phyloP scores from a whole-genome alignment of 768 basidiomycete genomes.

The Amanita brunnescens region DNA sequence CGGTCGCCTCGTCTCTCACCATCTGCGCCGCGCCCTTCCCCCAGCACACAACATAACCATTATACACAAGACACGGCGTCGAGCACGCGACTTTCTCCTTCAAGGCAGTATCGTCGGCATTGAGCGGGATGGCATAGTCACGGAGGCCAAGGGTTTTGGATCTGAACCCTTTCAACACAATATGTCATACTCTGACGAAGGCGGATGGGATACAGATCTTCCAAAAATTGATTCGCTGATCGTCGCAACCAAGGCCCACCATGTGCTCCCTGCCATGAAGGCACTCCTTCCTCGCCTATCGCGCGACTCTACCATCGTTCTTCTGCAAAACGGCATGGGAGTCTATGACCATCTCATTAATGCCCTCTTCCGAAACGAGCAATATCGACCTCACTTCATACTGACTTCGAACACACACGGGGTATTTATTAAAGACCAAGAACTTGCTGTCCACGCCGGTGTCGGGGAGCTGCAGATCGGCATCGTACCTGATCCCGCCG shows the following conservation, averaged over 20 bases:
- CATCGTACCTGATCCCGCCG: slow-evolving; percentile 59
- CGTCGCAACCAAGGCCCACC: slow-evolving; percentile 72
- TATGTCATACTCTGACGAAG: slow-evolving; percentile 4
- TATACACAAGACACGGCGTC: slow-evolving; percentile 48
- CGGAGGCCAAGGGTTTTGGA: slow-evolving; percentile 34
- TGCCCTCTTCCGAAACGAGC: slow-evolving; percentile 62
- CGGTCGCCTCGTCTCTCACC: slow-evolving; percentile 73
- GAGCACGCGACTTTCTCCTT: slow-evolving; percentile 25
- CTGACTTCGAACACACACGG: slow-evolving; percentile 80
- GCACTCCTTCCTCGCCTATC: slow-evolving; percentile 56
- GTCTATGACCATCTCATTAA: slow-evolving; percentile 71
- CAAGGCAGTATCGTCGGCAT: slow-evolving; percentile 33
- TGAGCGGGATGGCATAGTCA: slow-evolving; percentile 39
- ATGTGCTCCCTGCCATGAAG: slow-evolving; percentile 49
- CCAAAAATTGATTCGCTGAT: slow-evolving; percentile 65
- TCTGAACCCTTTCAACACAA: slow-evolving; percentile 36
- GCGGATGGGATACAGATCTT: slow-evolving; percentile 6
- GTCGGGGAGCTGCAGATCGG: slow-evolving; percentile 69
- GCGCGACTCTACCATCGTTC: slow-evolving; percentile 68
- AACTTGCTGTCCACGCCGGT: slow-evolving; percentile 62
- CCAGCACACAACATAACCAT: slow-evolving; percentile 50
- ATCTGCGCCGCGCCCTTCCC: slow-evolving; percentile 59
- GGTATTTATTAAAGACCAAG: slow-evolving; percentile 43
- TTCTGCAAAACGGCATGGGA: slow-evolving; percentile 95
- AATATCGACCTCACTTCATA: slow-evolving; percentile 76